A percentile compares a stretch with the other conserved stretches of the same genome.
Conservation (phyloP, 768 basidiomycete genomes). For the Royoungia palumana region DNA sequence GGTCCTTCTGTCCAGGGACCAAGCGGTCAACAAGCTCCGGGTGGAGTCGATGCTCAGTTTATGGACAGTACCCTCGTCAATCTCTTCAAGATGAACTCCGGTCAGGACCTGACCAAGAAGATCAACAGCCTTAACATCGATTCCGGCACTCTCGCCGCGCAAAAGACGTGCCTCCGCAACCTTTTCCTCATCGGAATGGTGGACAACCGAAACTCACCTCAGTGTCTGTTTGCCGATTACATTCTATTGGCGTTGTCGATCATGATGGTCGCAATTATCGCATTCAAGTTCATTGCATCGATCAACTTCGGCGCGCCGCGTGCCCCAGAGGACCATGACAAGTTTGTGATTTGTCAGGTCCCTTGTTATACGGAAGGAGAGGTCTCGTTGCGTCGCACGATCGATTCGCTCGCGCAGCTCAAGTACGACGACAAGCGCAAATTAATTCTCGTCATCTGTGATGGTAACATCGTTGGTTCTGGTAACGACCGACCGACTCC, state of each 20-base stretch:
- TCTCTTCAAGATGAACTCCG: conserved; percentile 73
- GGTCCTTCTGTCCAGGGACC: conserved; percentile 58
- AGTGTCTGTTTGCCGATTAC: conserved; percentile 89
- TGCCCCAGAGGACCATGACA: conserved; percentile 92
- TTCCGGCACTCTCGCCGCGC: conserved; percentile 55
- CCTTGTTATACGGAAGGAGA: conserved; percentile 99
- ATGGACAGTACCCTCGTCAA: conserved; percentile 68
- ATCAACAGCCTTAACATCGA: conserved; percentile 64
- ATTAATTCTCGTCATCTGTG: conserved; percentile 88
- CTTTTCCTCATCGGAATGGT: conserved; percentile 89
- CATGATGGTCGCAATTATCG: conserved; percentile 93
- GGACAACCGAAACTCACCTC: conserved; percentile 87
- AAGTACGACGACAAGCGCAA: conserved; percentile 99
- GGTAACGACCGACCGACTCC: conserved; percentile 97
- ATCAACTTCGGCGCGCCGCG: conserved; percentile 77
- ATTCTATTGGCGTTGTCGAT: conserved; percentile 86
- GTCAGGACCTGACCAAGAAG: conserved; percentile 76
- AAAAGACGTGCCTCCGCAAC: conserved; percentile 89
- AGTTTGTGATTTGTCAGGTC: conserved; percentile 96
- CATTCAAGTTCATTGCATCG: conserved; percentile 93
- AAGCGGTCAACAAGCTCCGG: conserved; percentile 41
- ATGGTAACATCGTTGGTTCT: conserved; percentile 96
- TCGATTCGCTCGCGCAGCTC: conserved; percentile 90
- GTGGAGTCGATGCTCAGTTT: conserved; percentile 51
- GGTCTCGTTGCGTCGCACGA: conserved; percentile 76